Evolutionary conservation across 805 yeast genomes (phyloP).

Genomic region (Yamadazyma kitorensis): DNA sequence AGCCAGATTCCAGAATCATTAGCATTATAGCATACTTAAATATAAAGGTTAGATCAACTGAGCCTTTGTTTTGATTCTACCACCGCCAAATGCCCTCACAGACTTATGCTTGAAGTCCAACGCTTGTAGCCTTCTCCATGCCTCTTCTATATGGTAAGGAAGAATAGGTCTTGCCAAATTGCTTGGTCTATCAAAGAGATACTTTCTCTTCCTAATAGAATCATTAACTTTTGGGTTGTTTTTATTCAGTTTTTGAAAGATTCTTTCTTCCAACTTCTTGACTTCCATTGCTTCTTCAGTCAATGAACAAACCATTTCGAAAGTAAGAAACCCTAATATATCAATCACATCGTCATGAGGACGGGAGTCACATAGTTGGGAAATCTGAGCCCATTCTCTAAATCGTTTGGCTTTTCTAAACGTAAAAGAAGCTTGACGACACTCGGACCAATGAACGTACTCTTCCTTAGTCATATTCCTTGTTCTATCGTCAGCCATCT

Average conservation of each 20-base stretch:
- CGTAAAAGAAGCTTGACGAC: conserved; percentile 96
- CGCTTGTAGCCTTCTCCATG: conserved; percentile 77
- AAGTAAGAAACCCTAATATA: conserved; percentile 90
- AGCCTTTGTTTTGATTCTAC: conserved; percentile 52
- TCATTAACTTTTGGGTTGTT: conserved; percentile 7
- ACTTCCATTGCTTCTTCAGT: conserved; percentile 89
- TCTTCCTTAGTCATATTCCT: conserved; percentile 93
- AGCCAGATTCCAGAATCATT: neutral
- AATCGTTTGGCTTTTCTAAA: conserved; percentile 92
- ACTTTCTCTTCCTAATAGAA: conserved; percentile 36
- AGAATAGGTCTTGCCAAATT: conserved; percentile 74
- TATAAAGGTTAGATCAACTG: conserved; percentile 39
- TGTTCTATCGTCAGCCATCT: conserved; percentile 92
- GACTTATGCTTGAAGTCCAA: conserved; percentile 58
- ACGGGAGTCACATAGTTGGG: conserved; percentile 79
- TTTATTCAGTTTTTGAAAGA: conserved; percentile 37
- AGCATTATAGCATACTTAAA: conserved; percentile 5
- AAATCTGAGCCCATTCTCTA: conserved; percentile 92
- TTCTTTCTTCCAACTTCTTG: conserved; percentile 62
- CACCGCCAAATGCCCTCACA: conserved; percentile 69
- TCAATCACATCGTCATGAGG: conserved; percentile 97
- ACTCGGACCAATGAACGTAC: conserved; percentile 98
- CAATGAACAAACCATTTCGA: conserved; percentile 91
- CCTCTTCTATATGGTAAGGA: conserved; percentile 82
- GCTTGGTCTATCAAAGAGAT: conserved; percentile 85